Evolutionary conservation across 2,329 filamentous ascomycete species (phyloP).

Genomic region (Fusarium coicis): DNA sequence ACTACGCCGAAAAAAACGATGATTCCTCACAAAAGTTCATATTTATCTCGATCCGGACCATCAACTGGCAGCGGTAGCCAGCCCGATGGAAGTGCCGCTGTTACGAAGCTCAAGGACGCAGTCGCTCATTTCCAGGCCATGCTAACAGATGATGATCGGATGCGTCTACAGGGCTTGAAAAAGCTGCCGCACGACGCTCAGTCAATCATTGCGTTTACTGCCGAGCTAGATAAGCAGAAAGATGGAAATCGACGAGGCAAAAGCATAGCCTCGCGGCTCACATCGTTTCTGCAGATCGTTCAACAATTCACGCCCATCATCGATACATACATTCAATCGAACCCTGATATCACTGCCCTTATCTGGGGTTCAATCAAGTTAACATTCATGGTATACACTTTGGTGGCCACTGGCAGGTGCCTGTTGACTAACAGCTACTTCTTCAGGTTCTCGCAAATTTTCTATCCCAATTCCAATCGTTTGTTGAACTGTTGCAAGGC

Average conservation of each 20-base stretch:
- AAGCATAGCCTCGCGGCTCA: slow-evolving; percentile 15
- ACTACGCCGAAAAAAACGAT: neutral
- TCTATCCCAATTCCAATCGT: slow-evolving; percentile 25
- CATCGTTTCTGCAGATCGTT: slow-evolving; percentile 17
- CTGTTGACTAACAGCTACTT: neutral
- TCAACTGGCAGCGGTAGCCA: no score
- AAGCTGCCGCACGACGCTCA: neutral
- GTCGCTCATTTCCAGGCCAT: slow-evolving; percentile 19
- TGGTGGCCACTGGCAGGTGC: neutral
- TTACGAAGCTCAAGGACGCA: neutral
- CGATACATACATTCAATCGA: slow-evolving; percentile 18
- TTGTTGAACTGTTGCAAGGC: slow-evolving; percentile 14
- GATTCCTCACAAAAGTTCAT: neutral
- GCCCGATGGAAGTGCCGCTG: neutral
- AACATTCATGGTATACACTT: slow-evolving; percentile 12
- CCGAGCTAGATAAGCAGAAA: neutral
- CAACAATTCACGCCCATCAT: slow-evolving; percentile 19
- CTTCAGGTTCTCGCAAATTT: slow-evolving; percentile 27
- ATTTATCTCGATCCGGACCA: no score
- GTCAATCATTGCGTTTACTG: slow-evolving; percentile 21
- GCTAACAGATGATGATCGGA: slow-evolving; percentile 17
- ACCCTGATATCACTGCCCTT: slow-evolving; percentile 3
- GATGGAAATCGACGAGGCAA: slow-evolving; percentile 1
- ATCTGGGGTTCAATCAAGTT: slow-evolving; percentile 28
- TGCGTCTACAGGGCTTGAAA: neutral